Evolutionary conservation across 306 rosid genomes (phyloP), one percentile per base, ranked within the genome.

Genomic region (Astragalus glycyphyllos): DNA sequence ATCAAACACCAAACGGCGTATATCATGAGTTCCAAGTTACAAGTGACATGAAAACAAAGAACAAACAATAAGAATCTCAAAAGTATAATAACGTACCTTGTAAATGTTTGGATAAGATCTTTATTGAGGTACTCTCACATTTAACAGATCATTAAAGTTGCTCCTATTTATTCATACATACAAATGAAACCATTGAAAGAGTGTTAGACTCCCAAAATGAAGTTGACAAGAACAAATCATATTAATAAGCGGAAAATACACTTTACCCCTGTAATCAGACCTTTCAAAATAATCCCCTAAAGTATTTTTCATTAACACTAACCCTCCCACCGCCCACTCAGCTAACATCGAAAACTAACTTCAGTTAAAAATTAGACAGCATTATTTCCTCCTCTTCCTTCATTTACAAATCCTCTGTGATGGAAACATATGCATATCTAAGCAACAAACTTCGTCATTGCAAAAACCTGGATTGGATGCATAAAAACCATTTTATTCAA

Each of bases 61-160:
- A 12, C 29, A 37, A 17, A 48, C 17, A 40, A 13, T 14, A 50
- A 4, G 42, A 50, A 51, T 37, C 58, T 61, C 12, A 68, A 56
- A 67, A 57, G 14, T 26, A 23, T 47, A 11, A 32, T 20, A 67
- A 10, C 54, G 14, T 38, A 76, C 56, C 64, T 49, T 17, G 38
- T 31, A 58, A 12, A 48, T 68, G 64, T 40, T 8, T 4, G 41
- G 41, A 20, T 12, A 56, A 56, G 46, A 38, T 41, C 0, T 67
- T 58, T 58, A 47, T 48, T 8, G 20, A 57, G 45, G 68, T 38
- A 46, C 40, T 76, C 47, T 37, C 47, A 47, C 20, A 8, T 65
- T 26, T 65, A 34, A 55, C 46, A 32, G 53, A 57, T 47, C 44
- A 49, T 35, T 55, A 16, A 45, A 17, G 41, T 38, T 32, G 49